phyloP scores from a whole-genome alignment of 2,329 filamentous ascomycete species.

The Pestalotiopsis sp. region DNA sequence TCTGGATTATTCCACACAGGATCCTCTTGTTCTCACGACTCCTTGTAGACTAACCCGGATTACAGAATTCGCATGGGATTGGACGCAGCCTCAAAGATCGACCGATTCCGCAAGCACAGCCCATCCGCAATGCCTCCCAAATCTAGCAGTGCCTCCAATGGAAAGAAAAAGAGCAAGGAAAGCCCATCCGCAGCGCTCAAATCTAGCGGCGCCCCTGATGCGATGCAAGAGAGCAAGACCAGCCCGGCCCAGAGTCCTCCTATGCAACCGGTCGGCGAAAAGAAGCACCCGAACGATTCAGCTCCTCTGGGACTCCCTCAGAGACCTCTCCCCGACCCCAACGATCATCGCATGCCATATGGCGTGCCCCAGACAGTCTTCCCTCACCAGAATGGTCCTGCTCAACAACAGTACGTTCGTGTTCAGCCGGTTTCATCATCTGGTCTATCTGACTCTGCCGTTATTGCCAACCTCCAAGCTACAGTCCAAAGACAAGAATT shows the following conservation, averaged over 20 bases:
- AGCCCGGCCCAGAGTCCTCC: neutral
- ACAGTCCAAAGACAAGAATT: neutral
- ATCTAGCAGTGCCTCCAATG: neutral
- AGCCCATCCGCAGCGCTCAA: neutral
- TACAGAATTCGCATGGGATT: slow-evolving; percentile 14
- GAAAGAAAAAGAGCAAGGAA: neutral
- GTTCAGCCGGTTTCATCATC: neutral
- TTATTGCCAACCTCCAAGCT: neutral
- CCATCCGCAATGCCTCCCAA: neutral
- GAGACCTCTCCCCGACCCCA: neutral
- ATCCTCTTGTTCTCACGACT: neutral
- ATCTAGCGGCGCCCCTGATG: too few relatives aligned
- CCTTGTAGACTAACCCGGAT: neutral
- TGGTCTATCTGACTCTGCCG: neutral
- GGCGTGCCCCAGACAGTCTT: neutral
- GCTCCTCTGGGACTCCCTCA: too few relatives aligned
- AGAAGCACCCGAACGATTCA: too few relatives aligned
- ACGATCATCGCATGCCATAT: neutral
- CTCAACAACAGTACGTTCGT: neutral
- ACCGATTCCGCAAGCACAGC: slow-evolving; percentile 14
- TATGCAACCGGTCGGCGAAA: too few relatives aligned
- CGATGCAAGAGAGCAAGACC: neutral
- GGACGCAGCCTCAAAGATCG: slow-evolving; percentile 20
- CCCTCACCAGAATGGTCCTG: neutral
- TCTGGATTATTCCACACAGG: too few relatives aligned